Evolutionary conservation across 306 rosid genomes (phyloP), one percentile per base, ranked within the genome.

Genomic region (Clitoria ternatea): DNA sequence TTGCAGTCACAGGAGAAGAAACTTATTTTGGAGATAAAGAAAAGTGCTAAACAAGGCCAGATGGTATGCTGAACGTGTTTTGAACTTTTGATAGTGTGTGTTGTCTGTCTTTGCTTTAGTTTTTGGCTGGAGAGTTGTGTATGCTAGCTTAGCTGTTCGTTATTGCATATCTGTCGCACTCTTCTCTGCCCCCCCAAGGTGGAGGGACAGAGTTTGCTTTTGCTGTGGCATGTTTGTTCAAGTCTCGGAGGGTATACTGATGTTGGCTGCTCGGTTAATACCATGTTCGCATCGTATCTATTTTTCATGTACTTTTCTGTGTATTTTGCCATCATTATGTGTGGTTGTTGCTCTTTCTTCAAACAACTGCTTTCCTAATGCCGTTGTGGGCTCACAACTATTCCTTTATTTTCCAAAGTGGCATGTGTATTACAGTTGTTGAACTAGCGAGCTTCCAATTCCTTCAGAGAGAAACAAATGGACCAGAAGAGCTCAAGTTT

Each of bases 1-100:
- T 86, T 91, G 43, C 97, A 91, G 73, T 37, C 85, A 37, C 96
- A 86, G 53, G 97, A 91, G 84, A 91, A 91, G 89, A 91, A 89
- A 75, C 80, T 91, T 49, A 91, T 91, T 77, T 52, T 44, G 30
- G 97, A 91, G 84, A 91, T 91, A 61, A 91, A 91, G 96, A 91
- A 89, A 82, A 88, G 90, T 71, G 96, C 96, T 76, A 91, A 89
- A 76, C 97, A 91, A 85, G 97, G 97, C 54, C 97, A 91, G 80
- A 89, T 91, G 96, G 97, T 91, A 61, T 29, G 89, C 49, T 22
- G 18, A 37, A 13, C 1, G 26, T 44, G 33, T 5, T 61, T 18
- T 60, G 15, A 57, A 32, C 44, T 63, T 76, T 44, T 60, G 47
- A 14, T 55, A 33, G 2, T 63, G 32, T 62, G 15, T 9, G 22